phyloP scores from a whole-genome alignment of 1,284 basidiomycete genomes.

The Marasmius sp. region DNA sequence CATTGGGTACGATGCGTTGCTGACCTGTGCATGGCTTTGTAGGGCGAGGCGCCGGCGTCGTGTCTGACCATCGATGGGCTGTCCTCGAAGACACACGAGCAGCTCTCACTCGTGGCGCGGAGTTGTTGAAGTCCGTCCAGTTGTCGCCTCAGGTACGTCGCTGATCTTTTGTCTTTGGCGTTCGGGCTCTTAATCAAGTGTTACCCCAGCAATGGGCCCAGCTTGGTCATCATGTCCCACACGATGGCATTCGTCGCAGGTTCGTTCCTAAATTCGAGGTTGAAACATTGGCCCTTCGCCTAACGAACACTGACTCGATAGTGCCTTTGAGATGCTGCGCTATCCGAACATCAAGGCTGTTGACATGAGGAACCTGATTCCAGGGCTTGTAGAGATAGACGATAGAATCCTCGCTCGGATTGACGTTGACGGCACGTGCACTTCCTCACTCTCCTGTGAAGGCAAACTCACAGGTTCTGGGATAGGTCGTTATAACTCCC shows the following conservation, averaged over 20 bases:
- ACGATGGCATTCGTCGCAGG: constrained; percentile 65
- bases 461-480: neutral
- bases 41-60: constrained; percentile 56
- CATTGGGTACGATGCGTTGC: neutral
- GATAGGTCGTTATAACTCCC: constrained; percentile 60
- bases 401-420: constrained; percentile 59
- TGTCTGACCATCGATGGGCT: constrained; percentile 67
- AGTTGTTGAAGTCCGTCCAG: constrained; percentile 45
- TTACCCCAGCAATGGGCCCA: constrained; percentile 54
- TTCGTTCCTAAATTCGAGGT: constrained; percentile 20
- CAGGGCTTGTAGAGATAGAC: constrained; percentile 53
- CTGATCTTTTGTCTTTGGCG: neutral
- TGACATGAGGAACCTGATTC: constrained; percentile 50
- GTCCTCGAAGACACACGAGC: constrained; percentile 46
- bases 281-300: neutral
- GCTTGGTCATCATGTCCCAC: constrained; percentile 54
- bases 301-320: constrained; percentile 24
- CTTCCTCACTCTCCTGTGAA: neutral
- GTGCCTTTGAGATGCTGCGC: constrained; percentile 77
- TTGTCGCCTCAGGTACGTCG: constrained; percentile 61
- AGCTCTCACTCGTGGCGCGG: constrained; percentile 52
- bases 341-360: constrained; percentile 56
- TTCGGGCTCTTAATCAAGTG: constrained; percentile 6
- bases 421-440: constrained; percentile 64
- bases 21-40: constrained; percentile 1